Conservation (phyloP, 2,329 filamentous ascomycete genomes). For the Penicillium fuscoglaucum region DNA sequence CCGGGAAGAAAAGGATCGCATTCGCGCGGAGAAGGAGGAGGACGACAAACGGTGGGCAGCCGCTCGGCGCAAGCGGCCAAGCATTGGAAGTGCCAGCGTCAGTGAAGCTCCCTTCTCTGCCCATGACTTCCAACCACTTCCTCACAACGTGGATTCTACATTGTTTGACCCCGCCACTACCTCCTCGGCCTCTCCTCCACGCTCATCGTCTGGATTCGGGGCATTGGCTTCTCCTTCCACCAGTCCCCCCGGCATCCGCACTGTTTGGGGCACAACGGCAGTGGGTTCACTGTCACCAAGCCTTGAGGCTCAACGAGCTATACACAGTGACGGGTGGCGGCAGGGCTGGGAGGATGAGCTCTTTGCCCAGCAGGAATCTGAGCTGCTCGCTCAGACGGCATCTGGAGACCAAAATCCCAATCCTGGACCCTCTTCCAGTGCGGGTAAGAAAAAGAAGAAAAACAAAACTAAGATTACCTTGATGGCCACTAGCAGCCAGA, state of each 20-base stretch:
- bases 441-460: slow-evolving; percentile 61
- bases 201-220: slow-evolving; percentile 46
- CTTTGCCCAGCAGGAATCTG: slow-evolving; percentile 58
- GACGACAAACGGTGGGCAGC: slow-evolving; percentile 68
- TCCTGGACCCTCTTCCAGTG: slow-evolving; percentile 25
- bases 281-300: slow-evolving; percentile 61
- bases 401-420: slow-evolving; percentile 20
- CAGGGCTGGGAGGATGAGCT: slow-evolving; percentile 80
- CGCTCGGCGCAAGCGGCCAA: slow-evolving; percentile 62
- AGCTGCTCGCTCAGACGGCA: slow-evolving; percentile 53
- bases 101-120: slow-evolving; percentile 53
- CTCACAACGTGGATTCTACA: slow-evolving; percentile 35
- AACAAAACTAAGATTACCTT: slow-evolving; percentile 69
- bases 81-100: slow-evolving; percentile 40
- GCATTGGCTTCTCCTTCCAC: slow-evolving; percentile 74
- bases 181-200: slow-evolving; percentile 46
- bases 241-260: slow-evolving; percentile 72
- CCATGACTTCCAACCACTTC: slow-evolving; percentile 67
- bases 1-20: slow-evolving; percentile 80
- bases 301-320: slow-evolving; percentile 40
- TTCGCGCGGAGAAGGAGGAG: slow-evolving; percentile 78
- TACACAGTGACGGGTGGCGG: slow-evolving; percentile 77
- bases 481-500: slow-evolving; percentile 64
- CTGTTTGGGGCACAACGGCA: slow-evolving; percentile 87
- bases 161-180: slow-evolving; percentile 32